These are phyloP conservation scores for Arachis hypogaea DNA, from an alignment of 306 rosid genomes.

Conservation along the genomic window DNA sequence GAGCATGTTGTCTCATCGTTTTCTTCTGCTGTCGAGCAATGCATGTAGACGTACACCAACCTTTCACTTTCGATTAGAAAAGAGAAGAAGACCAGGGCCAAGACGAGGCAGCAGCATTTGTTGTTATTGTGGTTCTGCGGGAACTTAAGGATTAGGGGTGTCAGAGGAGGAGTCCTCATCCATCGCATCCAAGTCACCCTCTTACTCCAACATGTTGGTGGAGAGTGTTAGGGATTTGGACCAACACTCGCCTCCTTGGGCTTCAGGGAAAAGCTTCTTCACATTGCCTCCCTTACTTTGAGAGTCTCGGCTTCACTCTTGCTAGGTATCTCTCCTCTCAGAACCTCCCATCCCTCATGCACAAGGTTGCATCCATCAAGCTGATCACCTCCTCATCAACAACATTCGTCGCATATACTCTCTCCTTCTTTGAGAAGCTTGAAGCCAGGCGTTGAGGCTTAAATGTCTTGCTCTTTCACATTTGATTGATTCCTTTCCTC, in stretches of 20 bases:
- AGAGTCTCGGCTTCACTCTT: constrained; percentile 74
- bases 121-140: too few species aligned
- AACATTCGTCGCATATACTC: constrained; percentile 59
- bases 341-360: constrained; percentile 62
- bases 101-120: too few species aligned
- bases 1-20: too few species aligned
- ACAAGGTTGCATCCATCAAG: constrained; percentile 75
- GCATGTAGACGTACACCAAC: too few species aligned
- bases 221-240: constrained; percentile 79
- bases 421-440: constrained; percentile 85
- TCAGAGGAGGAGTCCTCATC: constrained; percentile 55
- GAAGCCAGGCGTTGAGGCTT: constrained; percentile 89
- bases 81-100: too few species aligned
- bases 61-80: too few species aligned
- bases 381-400: constrained; percentile 48
- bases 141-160: constrained; percentile 51
- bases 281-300: constrained; percentile 71
- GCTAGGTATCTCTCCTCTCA: constrained; percentile 65
- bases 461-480: constrained; percentile 52
- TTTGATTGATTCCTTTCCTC: constrained; percentile 80
- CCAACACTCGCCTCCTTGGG: constrained; percentile 53
- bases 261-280: constrained; percentile 61
- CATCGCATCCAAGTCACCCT: constrained; percentile 56
- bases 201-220: constrained; percentile 66
- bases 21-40: too few species aligned